A percentile compares a stretch with the other conserved stretches of the same genome.
phyloP scores from a whole-genome alignment of 306 rosid species.

The Casuarina equisetifolia region DNA sequence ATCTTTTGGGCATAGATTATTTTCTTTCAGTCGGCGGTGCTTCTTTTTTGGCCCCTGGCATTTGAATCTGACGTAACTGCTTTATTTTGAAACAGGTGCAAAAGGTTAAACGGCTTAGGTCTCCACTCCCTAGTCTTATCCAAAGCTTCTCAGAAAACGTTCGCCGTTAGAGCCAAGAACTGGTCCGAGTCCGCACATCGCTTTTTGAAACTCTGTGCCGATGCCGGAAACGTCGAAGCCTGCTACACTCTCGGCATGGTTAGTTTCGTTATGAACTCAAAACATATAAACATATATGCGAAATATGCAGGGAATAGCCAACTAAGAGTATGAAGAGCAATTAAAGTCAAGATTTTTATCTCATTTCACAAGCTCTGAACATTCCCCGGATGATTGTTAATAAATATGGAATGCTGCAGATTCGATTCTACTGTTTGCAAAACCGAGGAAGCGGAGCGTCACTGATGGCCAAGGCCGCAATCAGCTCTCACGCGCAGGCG shows the following conservation, averaged over 20 bases:
- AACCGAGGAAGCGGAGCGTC: conserved; percentile 83
- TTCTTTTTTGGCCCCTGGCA: not conserved
- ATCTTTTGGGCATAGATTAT: not conserved
- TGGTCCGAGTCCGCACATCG: conserved; percentile 84
- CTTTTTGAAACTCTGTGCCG: conserved; percentile 73
- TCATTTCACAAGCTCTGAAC: not conserved
- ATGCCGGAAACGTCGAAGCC: conserved; percentile 88
- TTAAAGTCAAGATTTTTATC: not conserved
- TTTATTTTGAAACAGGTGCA: conserved; percentile 57
- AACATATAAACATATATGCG: not conserved
- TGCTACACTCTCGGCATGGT: conserved; percentile 96
- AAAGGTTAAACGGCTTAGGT: conserved; percentile 61
- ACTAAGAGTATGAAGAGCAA: not conserved
- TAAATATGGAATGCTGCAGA: conserved; percentile 41
- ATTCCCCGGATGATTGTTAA: not conserved
- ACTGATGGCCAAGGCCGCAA: conserved; percentile 86
- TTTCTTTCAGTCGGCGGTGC: not conserved
- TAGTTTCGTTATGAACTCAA: conserved; percentile 20
- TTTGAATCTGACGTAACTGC: conserved; percentile 16
- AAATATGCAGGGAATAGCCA: not conserved
- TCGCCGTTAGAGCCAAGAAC: conserved; percentile 51
- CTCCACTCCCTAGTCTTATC: conserved; percentile 54
- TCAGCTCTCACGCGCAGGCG: conserved; percentile 83
- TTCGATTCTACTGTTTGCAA: conserved; percentile 85
- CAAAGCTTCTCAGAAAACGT: conserved; percentile 56